A percentile compares a stretch with the other conserved stretches of the same genome.
phyloP scores from a whole-genome alignment of 2,329 filamentous ascomycete species.

The Colletotrichum theobromicola region DNA sequence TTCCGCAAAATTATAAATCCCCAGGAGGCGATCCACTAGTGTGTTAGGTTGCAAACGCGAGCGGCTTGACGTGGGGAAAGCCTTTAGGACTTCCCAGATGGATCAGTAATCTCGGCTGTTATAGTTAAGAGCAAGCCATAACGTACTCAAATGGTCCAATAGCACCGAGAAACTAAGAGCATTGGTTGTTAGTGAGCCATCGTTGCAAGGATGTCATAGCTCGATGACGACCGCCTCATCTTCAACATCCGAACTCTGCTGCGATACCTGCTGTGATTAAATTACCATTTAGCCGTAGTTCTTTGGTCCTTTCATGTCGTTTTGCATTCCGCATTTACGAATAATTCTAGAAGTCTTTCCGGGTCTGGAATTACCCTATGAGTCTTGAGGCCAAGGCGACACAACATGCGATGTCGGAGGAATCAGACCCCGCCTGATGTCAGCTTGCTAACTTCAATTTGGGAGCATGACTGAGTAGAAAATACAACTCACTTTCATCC shows the following conservation, averaged over 20 bases:
- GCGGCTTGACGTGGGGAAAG: slow-evolving; percentile 46
- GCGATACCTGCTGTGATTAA: background rate
- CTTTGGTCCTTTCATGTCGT: no score
- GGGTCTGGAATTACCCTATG: no score
- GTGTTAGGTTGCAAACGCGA: slow-evolving; percentile 45
- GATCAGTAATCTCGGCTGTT: background rate
- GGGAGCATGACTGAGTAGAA: background rate
- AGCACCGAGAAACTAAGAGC: background rate
- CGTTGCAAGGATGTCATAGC: background rate
- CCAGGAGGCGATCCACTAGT: slow-evolving; percentile 21
- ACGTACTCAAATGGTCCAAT: background rate
- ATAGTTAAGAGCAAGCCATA: background rate
- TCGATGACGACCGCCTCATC: background rate
- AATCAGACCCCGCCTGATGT: background rate
- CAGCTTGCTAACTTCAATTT: background rate
- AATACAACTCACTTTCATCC: slow-evolving; percentile 52
- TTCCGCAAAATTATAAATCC: slow-evolving; percentile 40
- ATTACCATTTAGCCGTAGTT: no score
- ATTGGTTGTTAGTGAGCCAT: background rate
- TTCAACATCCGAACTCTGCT: background rate
- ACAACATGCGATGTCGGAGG: background rate
- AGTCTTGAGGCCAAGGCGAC: background rate
- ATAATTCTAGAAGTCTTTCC: no score
- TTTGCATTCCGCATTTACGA: no score
- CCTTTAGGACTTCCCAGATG: background rate